phyloP scores from a whole-genome alignment of 305 asterid species.

The Rubia occidens region DNA sequence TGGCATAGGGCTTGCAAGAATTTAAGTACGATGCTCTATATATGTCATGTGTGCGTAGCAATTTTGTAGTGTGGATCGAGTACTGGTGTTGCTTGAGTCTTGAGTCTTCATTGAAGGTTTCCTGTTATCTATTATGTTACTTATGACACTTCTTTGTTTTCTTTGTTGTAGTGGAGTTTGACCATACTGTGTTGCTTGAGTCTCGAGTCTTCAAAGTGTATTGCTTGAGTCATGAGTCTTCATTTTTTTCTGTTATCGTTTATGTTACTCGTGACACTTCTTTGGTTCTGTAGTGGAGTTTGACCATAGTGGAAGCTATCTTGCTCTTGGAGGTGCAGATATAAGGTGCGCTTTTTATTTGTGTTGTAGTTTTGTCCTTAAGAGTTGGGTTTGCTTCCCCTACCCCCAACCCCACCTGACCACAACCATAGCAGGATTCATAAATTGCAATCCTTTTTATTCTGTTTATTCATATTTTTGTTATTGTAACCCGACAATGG shows the following conservation, averaged over 20 bases:
- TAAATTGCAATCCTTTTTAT: background rate
- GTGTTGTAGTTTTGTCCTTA: background rate
- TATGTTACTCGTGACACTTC: constrained; percentile 10
- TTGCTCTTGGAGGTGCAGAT: constrained; percentile 87
- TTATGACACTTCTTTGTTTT: background rate
- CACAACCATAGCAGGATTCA: background rate
- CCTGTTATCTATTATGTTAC: background rate
- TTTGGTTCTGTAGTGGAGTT: constrained; percentile 59
- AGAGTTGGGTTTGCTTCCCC: background rate
- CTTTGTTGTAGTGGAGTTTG: constrained; percentile 28
- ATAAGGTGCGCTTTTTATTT: constrained; percentile 39
- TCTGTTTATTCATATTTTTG: background rate
- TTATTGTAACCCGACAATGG: background rate
- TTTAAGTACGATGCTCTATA: too few species aligned
- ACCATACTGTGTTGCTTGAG: constrained; percentile 42
- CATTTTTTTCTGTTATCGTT: background rate
- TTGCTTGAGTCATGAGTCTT: background rate
- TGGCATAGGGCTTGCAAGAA: too few species aligned
- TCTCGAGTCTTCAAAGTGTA: too few species aligned
- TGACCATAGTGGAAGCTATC: constrained; percentile 92
- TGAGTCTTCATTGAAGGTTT: background rate
- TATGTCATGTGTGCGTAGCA: too few species aligned
- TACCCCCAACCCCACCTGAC: background rate
- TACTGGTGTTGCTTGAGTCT: too few species aligned
- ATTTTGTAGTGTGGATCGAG: too few species aligned